Conservation (phyloP, 1,284 basidiomycete genomes). For the Cutaneotrichosporon cutaneum region DNA sequence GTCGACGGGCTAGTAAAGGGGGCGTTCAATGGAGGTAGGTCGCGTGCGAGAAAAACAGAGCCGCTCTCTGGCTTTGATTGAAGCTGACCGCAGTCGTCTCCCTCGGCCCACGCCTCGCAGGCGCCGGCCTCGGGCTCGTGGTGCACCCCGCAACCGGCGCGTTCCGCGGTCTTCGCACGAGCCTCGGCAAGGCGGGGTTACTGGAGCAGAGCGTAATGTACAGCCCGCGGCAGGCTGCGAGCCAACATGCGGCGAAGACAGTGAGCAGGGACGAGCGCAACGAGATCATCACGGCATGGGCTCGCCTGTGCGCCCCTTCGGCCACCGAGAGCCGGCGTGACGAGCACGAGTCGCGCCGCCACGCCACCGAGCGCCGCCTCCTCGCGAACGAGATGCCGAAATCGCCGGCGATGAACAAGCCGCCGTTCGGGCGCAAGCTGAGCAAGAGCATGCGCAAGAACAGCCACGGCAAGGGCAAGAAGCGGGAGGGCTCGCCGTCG, state of each 20-base stretch:
- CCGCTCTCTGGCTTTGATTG: background rate
- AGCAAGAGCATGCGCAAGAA: background rate
- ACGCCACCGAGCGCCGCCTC: background rate
- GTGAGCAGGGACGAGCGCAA: conserved; percentile 8
- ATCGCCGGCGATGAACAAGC: background rate
- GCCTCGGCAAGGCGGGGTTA: conserved; percentile 3
- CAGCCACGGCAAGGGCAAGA: background rate
- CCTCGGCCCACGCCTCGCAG: conserved; percentile 56
- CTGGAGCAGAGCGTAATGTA: conserved; percentile 8
- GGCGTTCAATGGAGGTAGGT: conserved; percentile 34
- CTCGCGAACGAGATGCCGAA: background rate
- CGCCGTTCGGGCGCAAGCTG: background rate
- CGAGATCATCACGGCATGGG: conserved; percentile 12
- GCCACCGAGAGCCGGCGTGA: background rate
- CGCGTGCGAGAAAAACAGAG: background rate
- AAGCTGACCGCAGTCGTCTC: conserved; percentile 48
- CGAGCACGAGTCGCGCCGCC: background rate
- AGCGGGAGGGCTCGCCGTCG: background rate
- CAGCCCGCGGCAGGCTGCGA: conserved; percentile 7
- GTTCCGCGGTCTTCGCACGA: conserved; percentile 15
- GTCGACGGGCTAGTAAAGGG: conserved; percentile 23
- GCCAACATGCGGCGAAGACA: conserved; percentile 1
- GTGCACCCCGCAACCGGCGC: conserved; percentile 21
- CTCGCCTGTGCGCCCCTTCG: background rate
- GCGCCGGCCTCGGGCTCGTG: conserved; percentile 31